These are phyloP conservation scores for Fusarium buxicola DNA, from an alignment of 2,329 filamentous ascomycete species.

Conservation along the genomic window DNA sequence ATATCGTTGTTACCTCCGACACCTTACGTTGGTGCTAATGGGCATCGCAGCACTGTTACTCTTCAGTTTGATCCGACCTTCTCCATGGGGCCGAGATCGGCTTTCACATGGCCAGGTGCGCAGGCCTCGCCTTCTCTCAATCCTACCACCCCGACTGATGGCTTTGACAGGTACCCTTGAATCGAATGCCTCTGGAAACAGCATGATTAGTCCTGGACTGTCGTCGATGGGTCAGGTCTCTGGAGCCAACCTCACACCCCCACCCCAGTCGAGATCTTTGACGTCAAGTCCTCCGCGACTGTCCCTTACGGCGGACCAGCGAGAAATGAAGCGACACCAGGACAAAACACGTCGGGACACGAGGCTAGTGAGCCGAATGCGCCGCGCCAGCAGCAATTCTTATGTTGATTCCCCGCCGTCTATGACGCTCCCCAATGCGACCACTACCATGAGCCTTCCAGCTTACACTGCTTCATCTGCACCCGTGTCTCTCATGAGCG, in stretches of 20 bases:
- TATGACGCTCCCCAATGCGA: constrained; percentile 53
- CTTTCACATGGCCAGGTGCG: constrained; percentile 64
- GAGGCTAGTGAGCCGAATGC: constrained; percentile 63
- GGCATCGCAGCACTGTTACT: constrained; percentile 57
- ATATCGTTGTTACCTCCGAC: constrained; percentile 2
- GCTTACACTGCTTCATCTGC: constrained; percentile 64
- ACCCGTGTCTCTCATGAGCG: constrained; percentile 63
- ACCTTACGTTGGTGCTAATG: constrained; percentile 22
- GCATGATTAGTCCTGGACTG: constrained; percentile 59
- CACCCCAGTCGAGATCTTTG: constrained; percentile 62
- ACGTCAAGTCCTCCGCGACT: constrained; percentile 69
- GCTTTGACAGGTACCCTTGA: constrained; percentile 50
- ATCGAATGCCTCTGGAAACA: constrained; percentile 45
- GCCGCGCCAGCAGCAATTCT: constrained; percentile 62
- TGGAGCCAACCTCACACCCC: constrained; percentile 64
- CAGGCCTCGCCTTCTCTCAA: constrained; percentile 6
- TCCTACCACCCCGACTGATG: constrained; percentile 5
- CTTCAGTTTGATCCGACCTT: constrained; percentile 64
- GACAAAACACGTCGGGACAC: constrained; percentile 69
- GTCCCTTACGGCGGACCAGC: constrained; percentile 68
- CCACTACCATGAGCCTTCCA: constrained; percentile 58
- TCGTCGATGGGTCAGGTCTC: constrained; percentile 59
- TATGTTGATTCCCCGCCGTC: constrained; percentile 53
- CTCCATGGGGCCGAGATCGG: constrained; percentile 62
- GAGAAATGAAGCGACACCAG: constrained; percentile 70